Evolutionary conservation across 768 basidiomycete genomes (phyloP), one percentile per base, ranked within the genome.

Genomic region (Tephrocybe rancida): DNA sequence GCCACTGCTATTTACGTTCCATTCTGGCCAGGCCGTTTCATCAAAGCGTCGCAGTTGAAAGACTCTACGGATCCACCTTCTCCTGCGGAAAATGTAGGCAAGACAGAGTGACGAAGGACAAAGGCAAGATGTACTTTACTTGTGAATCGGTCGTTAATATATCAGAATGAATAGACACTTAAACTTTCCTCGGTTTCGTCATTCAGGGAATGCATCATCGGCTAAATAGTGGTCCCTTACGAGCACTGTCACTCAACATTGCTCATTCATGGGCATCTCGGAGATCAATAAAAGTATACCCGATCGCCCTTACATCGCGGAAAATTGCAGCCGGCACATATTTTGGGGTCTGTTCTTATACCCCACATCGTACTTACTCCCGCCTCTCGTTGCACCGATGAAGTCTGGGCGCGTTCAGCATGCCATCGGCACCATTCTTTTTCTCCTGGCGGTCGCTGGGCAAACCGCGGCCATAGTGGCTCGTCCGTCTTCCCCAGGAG

Each of bases 11-110:
- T 82, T 11, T 87, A 86, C 60, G 58, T 75, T 24, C 69, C 80
- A n/a, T 83, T 85, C 66, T 91, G 87, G 86, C 89, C 86, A 1
- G 84, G 84, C 3, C 67, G 79, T 58, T 81, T 82, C 60, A 82
- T 84, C 24, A 18, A 19, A n/a, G 24, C 24, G 24, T 18, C 11
- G 9, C 9, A 27, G 5, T 25, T 38, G 5, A 24, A 42, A 26
- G 42, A 27, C 11, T 21, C 18, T 18, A 18, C 39, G 29, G 21
- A 22, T 41, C 11, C 52, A 14, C 11, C 26, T 44, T 52, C 41
- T 4, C 27, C 22, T 38, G 3, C 19, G 30, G 53, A 48, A 8
- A 30, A 26, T 2, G 27, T 19, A 7, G 27, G 37, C 35, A 48
- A 49, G 21, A 34, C 27, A 18, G 25, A 19, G 4, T 54, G 39